Conservation (phyloP, 148 eudicot species). For the Camellia japonica region DNA sequence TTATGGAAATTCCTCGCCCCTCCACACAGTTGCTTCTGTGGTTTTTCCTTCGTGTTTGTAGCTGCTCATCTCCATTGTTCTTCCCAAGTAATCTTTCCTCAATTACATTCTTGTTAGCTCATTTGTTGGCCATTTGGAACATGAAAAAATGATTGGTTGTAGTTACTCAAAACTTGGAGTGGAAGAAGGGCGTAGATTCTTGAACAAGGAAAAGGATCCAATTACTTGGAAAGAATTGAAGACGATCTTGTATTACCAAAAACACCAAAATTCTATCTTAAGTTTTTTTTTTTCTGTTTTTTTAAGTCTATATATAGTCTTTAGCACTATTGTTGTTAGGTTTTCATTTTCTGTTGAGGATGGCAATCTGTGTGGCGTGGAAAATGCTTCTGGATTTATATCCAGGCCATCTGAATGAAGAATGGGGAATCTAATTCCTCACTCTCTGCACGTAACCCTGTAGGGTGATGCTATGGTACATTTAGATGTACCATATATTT, state of each 20-base stretch:
- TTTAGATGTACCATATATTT: no score
- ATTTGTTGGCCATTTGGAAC: conserved; percentile 5
- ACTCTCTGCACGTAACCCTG: background rate
- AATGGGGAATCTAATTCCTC: background rate
- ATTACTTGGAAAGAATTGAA: no score
- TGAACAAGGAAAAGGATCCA: no score
- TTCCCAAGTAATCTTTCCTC: background rate
- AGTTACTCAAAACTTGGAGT: no score
- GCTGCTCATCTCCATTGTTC: no score
- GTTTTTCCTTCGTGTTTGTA: no score
- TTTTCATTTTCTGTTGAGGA: background rate
- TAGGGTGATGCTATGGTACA: no score
- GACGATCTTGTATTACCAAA: no score
- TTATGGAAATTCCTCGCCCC: background rate
- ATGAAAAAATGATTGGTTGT: background rate
- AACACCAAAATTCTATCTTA: no score
- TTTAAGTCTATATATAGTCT: background rate
- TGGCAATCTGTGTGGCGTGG: background rate
- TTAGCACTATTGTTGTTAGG: background rate
- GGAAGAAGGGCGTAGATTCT: no score
- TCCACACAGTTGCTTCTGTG: no score
- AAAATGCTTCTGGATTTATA: background rate
- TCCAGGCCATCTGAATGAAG: background rate
- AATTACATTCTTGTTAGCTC: background rate
- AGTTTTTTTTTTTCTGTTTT: background rate